Conservation (phyloP, 768 basidiomycete genomes). For the Trametes meyenii region DNA sequence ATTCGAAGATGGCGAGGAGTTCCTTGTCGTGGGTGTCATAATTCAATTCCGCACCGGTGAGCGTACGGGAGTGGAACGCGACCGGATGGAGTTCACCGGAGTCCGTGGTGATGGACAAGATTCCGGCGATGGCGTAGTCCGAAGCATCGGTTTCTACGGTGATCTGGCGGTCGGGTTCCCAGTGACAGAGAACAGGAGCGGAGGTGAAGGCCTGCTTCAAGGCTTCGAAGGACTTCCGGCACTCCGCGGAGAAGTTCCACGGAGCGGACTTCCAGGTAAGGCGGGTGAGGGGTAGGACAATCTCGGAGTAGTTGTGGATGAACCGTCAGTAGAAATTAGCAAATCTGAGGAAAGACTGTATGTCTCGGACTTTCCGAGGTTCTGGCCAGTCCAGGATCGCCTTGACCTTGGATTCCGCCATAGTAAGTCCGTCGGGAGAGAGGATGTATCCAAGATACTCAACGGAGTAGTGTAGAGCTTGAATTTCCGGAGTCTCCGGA, state of each 20-base stretch:
- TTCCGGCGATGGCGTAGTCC: slow-evolving; percentile 25
- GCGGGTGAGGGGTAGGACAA: slow-evolving; percentile 35
- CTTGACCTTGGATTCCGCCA: slow-evolving; percentile 45
- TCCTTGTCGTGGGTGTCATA: slow-evolving; percentile 56
- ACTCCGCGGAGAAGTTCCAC: slow-evolving; percentile 25
- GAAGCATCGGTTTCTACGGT: slow-evolving; percentile 31
- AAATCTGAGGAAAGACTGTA: slow-evolving; percentile 39
- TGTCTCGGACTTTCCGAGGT: slow-evolving; percentile 30
- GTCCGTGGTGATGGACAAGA: slow-evolving; percentile 21
- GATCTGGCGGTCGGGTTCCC: slow-evolving; percentile 16
- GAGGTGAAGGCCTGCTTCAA: slow-evolving; percentile 31
- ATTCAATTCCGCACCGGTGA: slow-evolving; percentile 42
- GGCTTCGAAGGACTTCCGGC: slow-evolving; percentile 32
- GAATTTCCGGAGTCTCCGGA: slow-evolving; percentile 33
- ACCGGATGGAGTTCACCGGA: slow-evolving; percentile 35
- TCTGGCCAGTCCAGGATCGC: slow-evolving; percentile 36
- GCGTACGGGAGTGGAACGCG: slow-evolving; percentile 34
- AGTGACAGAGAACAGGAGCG: slow-evolving; percentile 28
- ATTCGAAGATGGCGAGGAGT: slow-evolving; percentile 46
- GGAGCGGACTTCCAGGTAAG: slow-evolving; percentile 33
- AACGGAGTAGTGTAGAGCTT: slow-evolving; percentile 37
- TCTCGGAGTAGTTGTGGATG: slow-evolving; percentile 37
- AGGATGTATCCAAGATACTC: slow-evolving; percentile 48
- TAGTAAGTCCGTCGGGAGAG: slow-evolving; percentile 33
- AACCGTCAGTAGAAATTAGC: slow-evolving; percentile 39